Evolutionary conservation across 257 asterid genomes (phyloP).

Genomic region (Plectranthus barbatus): DNA sequence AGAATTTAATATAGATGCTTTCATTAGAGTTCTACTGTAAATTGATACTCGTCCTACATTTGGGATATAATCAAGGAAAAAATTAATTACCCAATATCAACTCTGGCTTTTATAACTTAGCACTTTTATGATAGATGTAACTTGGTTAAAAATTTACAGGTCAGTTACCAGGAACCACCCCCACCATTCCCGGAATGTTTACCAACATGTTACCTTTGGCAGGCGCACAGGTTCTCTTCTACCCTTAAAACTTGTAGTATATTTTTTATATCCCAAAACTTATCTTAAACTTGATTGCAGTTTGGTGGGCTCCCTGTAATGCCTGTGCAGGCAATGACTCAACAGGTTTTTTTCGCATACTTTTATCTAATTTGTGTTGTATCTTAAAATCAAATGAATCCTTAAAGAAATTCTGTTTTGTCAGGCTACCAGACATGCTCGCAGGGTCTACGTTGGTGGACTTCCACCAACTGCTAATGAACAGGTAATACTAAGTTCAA

Average conservation of each 20-base stretch:
- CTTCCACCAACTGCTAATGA: slow-evolving; percentile 95
- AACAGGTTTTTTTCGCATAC: slow-evolving; percentile 56
- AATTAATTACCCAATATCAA: background rate
- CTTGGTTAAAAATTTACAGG: slow-evolving; percentile 47
- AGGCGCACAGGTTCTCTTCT: slow-evolving; percentile 57
- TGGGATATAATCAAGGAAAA: slow-evolving; percentile 4
- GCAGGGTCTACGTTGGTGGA: slow-evolving; percentile 98
- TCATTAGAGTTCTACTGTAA: slow-evolving; percentile 14
- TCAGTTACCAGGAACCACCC: slow-evolving; percentile 61
- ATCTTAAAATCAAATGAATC: background rate
- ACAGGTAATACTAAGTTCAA: slow-evolving; percentile 41
- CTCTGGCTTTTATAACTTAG: background rate
- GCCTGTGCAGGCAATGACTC: slow-evolving; percentile 98
- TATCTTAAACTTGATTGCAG: slow-evolving; percentile 32
- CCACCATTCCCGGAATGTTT: slow-evolving; percentile 73
- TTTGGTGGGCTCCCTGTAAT: slow-evolving; percentile 61
- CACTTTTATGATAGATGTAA: slow-evolving; percentile 19
- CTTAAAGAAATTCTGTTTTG: slow-evolving; percentile 18
- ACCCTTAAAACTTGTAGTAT: background rate
- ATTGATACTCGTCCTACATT: slow-evolving; percentile 10
- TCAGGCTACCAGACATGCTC: slow-evolving; percentile 97
- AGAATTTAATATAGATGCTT: slow-evolving; percentile 26
- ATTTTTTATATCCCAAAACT: slow-evolving; percentile 9
- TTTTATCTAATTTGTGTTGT: background rate
- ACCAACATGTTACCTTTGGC: slow-evolving; percentile 70